These are phyloP conservation scores for Diplodia seriata DNA, from an alignment of 2,329 filamentous ascomycete species.

Conservation along the genomic window DNA sequence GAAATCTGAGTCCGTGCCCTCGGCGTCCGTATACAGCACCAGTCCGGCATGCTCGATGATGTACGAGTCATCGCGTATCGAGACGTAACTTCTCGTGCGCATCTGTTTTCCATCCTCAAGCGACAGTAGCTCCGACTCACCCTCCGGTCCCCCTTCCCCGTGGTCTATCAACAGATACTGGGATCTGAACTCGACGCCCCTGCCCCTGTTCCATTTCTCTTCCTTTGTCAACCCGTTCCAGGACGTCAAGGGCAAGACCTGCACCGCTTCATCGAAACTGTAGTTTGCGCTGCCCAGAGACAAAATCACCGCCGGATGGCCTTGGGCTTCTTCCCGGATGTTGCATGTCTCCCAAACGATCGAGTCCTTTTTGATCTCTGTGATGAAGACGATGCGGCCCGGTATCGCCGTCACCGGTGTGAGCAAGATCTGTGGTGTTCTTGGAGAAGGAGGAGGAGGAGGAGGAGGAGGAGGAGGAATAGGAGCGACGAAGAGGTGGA, in stretches of 20 bases:
- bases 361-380: background rate
- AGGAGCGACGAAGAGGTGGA: too few relatives aligned
- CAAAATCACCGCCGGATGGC: constrained; percentile 4
- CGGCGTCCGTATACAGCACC: background rate
- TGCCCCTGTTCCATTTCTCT: constrained; percentile 5
- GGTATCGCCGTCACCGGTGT: background rate
- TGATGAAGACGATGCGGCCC: background rate
- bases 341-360: background rate
- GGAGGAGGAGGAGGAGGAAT: too few relatives aligned
- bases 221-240: background rate
- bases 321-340: background rate
- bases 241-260: background rate
- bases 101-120: background rate
- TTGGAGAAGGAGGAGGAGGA: too few relatives aligned
- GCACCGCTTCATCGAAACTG: background rate
- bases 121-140: background rate
- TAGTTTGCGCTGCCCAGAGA: background rate
- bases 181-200: background rate
- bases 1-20: background rate
- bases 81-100: constrained; percentile 1
- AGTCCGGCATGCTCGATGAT: background rate
- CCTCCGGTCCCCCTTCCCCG: background rate
- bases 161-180: background rate
- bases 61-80: background rate
- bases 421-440: background rate